phyloP scores from a whole-genome alignment of 2,329 filamentous ascomycete genomes.

The Rutstroemia sp. region DNA sequence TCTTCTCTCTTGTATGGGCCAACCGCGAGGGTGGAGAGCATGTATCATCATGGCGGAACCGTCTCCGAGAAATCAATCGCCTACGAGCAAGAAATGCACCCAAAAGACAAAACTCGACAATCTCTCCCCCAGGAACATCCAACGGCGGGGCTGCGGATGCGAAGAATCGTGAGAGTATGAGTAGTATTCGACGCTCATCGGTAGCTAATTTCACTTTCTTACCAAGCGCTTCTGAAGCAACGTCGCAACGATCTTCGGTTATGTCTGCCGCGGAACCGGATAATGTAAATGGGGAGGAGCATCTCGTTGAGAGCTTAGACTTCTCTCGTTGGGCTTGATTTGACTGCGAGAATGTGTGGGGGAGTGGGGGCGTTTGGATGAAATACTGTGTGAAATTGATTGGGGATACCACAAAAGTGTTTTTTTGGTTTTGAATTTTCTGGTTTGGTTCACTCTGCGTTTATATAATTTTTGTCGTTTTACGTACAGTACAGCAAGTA shows the following conservation, averaged over 20 bases:
- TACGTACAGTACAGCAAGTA: no score
- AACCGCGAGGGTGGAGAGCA: slow-evolving; percentile 71
- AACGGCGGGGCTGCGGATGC: slow-evolving; percentile 20
- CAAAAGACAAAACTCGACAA: slow-evolving; percentile 31
- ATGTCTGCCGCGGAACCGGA: slow-evolving; percentile 48
- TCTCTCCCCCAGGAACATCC: slow-evolving; percentile 29
- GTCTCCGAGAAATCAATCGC: slow-evolving; percentile 75
- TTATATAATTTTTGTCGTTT: neutral
- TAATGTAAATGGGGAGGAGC: slow-evolving; percentile 27
- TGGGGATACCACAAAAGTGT: slow-evolving; percentile 25
- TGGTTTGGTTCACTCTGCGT: neutral
- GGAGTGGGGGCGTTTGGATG: slow-evolving; percentile 1
- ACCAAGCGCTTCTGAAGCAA: slow-evolving; percentile 46
- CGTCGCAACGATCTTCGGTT: slow-evolving; percentile 51
- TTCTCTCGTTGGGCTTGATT: slow-evolving; percentile 31
- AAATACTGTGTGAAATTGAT: neutral
- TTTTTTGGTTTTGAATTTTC: neutral
- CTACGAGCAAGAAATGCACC: slow-evolving; percentile 62
- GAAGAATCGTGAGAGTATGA: slow-evolving; percentile 51
- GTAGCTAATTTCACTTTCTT: slow-evolving; percentile 62
- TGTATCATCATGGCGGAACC: slow-evolving; percentile 81
- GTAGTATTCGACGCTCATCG: slow-evolving; percentile 52
- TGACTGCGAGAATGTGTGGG: neutral
- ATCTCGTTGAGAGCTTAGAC: slow-evolving; percentile 27
- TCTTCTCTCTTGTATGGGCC: slow-evolving; percentile 89